These are phyloP conservation scores for Cladosporium phlei DNA, from an alignment of 2,329 filamentous ascomycete genomes.

Conservation along the genomic window DNA sequence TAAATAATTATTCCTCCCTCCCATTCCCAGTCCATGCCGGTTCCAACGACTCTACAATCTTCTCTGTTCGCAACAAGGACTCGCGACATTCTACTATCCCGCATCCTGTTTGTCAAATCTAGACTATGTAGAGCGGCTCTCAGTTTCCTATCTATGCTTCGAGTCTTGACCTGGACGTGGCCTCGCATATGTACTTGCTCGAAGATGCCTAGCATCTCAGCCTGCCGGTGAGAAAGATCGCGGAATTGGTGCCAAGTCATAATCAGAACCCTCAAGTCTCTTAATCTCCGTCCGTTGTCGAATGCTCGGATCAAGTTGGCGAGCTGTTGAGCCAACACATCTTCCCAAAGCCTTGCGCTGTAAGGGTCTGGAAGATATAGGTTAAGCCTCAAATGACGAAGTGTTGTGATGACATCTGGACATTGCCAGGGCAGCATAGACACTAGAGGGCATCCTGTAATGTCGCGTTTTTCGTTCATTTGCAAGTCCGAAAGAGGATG, in stretches of 20 bases:
- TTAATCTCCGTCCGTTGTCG: conserved; percentile 15
- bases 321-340: conserved; percentile 1
- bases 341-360: not conserved
- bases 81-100: not conserved
- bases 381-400: conserved; percentile 19
- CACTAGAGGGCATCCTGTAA: not conserved
- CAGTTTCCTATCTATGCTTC: conserved; percentile 12
- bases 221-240: conserved; percentile 13
- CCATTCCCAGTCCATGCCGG: not conserved
- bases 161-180: conserved; percentile 16
- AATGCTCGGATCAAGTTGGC: conserved; percentile 13
- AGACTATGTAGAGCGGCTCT: not conserved
- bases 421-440: conserved; percentile 20
- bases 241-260: conserved; percentile 13
- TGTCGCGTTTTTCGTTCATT: not conserved
- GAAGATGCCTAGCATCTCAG: conserved; percentile 16
- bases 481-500: not conserved
- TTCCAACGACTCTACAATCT: too few relatives aligned
- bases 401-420: conserved; percentile 12
- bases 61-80: not conserved
- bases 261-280: conserved; percentile 17
- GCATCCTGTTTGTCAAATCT: not conserved
- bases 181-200: conserved; percentile 19
- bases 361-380: conserved; percentile 17
- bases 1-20: not conserved